Percentiles rank a stretch among this genome's conserved stretches.
These are phyloP conservation scores for Xylaria cubensis DNA, from an alignment of 495 filamentous ascomycete genomes.

Conservation along the genomic window DNA sequence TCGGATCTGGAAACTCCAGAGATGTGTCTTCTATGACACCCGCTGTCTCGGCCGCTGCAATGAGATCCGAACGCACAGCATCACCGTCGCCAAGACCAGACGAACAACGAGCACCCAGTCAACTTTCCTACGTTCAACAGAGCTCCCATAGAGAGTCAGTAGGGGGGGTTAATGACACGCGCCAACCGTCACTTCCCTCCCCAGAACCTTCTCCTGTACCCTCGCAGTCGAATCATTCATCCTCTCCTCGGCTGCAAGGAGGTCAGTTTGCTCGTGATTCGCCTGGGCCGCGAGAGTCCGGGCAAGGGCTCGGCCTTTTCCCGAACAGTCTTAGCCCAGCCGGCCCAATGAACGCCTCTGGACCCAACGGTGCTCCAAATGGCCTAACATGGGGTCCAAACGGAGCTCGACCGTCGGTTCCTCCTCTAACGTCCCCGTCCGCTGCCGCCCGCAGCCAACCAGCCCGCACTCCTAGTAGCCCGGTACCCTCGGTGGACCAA, in stretches of 20 bases:
- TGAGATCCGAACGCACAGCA: constrained; percentile 18
- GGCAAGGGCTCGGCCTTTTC: constrained; percentile 22
- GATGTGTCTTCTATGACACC: constrained; percentile 29
- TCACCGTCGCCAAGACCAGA: constrained; percentile 24
- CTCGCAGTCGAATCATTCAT: constrained; percentile 31
- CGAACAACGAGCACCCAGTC: constrained; percentile 33
- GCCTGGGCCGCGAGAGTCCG: neutral
- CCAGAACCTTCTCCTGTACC: constrained; percentile 32
- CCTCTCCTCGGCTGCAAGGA: constrained; percentile 16
- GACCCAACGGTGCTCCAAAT: constrained; percentile 5
- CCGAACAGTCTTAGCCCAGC: constrained; percentile 5
- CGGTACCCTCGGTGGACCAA: constrained; percentile 30
- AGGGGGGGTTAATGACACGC: constrained; percentile 33
- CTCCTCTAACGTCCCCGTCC: constrained; percentile 11
- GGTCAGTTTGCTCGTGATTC: constrained; percentile 17
- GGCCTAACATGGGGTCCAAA: constrained; percentile 15
- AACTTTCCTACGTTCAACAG: constrained; percentile 36
- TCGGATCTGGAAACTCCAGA: constrained; percentile 30
- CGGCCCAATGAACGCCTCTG: neutral
- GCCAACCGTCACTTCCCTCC: constrained; percentile 38
- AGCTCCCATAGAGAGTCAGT: constrained; percentile 37
- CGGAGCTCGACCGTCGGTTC: constrained; percentile 9
- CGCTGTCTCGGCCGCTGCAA: constrained; percentile 8
- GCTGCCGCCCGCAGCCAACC: constrained; percentile 10
- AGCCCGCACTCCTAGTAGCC: constrained; percentile 27